Percentiles rank a stretch among this genome's conserved stretches.
Evolutionary conservation across 768 basidiomycete genomes (phyloP).

Genomic region (Termitomyces heimii): DNA sequence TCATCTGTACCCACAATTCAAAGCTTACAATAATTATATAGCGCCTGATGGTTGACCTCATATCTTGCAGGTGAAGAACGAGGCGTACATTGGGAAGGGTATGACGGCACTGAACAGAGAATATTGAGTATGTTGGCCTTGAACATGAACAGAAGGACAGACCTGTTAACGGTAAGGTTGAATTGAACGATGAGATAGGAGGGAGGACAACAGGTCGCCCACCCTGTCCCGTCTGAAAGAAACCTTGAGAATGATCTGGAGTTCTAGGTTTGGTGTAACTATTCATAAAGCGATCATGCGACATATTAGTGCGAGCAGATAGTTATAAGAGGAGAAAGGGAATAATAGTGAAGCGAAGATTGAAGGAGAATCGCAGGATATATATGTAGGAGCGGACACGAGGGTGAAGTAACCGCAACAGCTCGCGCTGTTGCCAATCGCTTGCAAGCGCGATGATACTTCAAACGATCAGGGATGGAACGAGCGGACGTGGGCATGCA

Average conservation of each 20-base stretch:
- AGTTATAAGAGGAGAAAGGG: slow-evolving; percentile 49
- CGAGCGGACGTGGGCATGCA: slow-evolving; percentile 42
- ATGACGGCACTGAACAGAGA: slow-evolving; percentile 54
- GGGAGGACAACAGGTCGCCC: slow-evolving; percentile 85
- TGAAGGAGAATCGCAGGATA: slow-evolving; percentile 37
- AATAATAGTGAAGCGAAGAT: slow-evolving; percentile 49
- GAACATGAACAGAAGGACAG: slow-evolving; percentile 57
- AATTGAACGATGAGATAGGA: slow-evolving; percentile 80
- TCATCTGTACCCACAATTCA: slow-evolving; percentile 2
- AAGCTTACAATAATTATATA: slow-evolving; percentile 42
- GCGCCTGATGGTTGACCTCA: slow-evolving; percentile 46
- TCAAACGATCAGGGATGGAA: slow-evolving; percentile 34
- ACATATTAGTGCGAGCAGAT: slow-evolving; percentile 61
- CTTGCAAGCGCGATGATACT: slow-evolving; percentile 30
- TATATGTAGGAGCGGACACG: slow-evolving; percentile 38
- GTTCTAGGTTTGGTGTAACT: slow-evolving; percentile 65
- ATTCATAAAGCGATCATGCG: slow-evolving; percentile 65
- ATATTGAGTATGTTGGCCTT: slow-evolving; percentile 52
- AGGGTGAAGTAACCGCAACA: slow-evolving; percentile 11
- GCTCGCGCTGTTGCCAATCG: slow-evolving; percentile 8
- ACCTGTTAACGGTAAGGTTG: slow-evolving; percentile 90
- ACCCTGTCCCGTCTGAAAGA: slow-evolving; percentile 80
- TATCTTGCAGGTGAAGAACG: slow-evolving; percentile 57
- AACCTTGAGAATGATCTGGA: slow-evolving; percentile 62
- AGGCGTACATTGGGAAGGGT: slow-evolving; percentile 53